Base-by-base conservation (phyloP, 371 early-diverging fungal genomes). In the Parasitella parasitica region DNA sequence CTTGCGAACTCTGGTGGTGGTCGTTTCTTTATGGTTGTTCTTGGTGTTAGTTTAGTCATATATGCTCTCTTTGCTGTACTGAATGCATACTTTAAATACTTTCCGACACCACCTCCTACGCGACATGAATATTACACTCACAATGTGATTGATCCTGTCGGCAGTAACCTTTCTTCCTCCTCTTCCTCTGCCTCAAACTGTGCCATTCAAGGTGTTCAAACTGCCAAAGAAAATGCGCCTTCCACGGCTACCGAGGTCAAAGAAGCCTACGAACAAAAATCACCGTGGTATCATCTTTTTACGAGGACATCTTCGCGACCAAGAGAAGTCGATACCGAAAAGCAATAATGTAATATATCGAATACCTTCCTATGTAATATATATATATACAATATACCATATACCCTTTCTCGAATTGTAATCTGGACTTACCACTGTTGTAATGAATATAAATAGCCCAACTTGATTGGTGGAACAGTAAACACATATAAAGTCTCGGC, bases 31-130 rank as follows among this genome's bases (percentile, higher is more conserved):
- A 69, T 80, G 72, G 71, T 70, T n/a, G 0, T 80, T 0, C 54
- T 80, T 2, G 81, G 78, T 7, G 24, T 73, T 4, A 61, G 76
- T 9, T 55, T 80, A 9, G 68, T 80, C 0, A 73, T 77, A 3
- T 80, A 80, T 52, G 78, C 72, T 15, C 22, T 73, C 0, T 80
- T 77, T 67, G 81, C 81, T 35, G 68, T 74, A 6, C 36, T 61
- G 6, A 80, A 80, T 51, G 70, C 72, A 6, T 66, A 77, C 22
- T 80, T 74, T 58, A 77, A 77, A 28, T 77, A 77, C 27, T 80
- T 80, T 37, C 81, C 81, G 32, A 80, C 78, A 4, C 78, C 76
- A 8, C 80, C 80, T 16, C 80, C 76, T 16, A 69, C 74, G 2
- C 55, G 77, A 9, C 52, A 61, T 6, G 71, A 66, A 8, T 60